Base-by-base conservation (phyloP, 768 basidiomycete species). In the Boletus sensibilis region DNA sequence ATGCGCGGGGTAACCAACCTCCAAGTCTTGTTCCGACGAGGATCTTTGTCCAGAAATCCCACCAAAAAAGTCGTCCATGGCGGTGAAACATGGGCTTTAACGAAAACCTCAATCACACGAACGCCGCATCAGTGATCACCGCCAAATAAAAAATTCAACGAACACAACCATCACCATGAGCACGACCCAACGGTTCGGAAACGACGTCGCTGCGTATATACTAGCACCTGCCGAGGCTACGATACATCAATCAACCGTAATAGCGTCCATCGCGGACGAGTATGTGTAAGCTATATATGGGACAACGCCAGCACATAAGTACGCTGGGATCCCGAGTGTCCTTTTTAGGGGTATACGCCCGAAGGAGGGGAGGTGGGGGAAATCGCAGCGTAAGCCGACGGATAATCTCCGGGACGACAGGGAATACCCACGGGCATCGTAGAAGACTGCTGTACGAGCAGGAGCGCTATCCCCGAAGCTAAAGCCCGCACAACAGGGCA, bases 231-330 rank as follows among this genome's bases (percentile, higher is more conserved):
- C 23, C 9, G n/a, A 40, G 14, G 11, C 14, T 55, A 45, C 20
- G 38, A 29, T 43, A 33, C 20, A 21, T 33, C 27, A 13, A 8
- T 27, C 20, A 14, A 34, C 14, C 39, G n/a, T 40, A 61, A 25
- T 55, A 61, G 21, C 48, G 48, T 50, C 57, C 58, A 44, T 35
- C 16, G 23, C 9, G 39, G 49, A 59, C 57, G 44, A 39, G 41
- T 21, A 34, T 31, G n/a, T 51, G 37, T 50, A 62, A 44, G 34
- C n/a, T 62, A 58, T 14, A 40, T 46, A 42, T 50, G 18, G 25
- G 31, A 51, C 44, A 40, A 18, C 39, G 25, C 50, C 35, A 47
- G 40, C 44, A 39, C 59, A 50, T 6, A 38, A 4, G 18, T 11
- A 40, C 14, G 13, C 35, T 23, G 20, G 54, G 6, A 42, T n/a